Base-by-base conservation (phyloP, 768 basidiomycete species). In the Trametes gibbosa region DNA sequence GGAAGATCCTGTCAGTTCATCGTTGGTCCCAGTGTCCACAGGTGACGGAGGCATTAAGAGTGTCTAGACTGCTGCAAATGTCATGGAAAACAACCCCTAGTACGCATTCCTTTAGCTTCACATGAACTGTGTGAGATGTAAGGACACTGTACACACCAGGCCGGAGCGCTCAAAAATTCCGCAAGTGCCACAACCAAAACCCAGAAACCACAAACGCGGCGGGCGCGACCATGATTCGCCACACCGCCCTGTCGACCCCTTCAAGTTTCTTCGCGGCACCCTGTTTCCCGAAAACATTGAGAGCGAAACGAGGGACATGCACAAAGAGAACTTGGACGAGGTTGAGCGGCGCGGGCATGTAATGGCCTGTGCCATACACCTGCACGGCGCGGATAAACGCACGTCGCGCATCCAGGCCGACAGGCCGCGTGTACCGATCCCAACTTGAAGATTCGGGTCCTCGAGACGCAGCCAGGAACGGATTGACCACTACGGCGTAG, bases 331-430 rank as follows among this genome's bases (percentile, higher is more conserved):
- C 12, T 8, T 65, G 71, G 4, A 82, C 32, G 47, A 85, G 54
- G 68, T 81, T 84, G 67, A 84, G 75, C 0, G 83, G 84, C 5
- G 81, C 73, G 2, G 81, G 82, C 61, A 82, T 85, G 47, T 65
- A 67, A 55, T 78, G 76, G 2, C 75, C 72, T 6, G 59, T 58
- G 1, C 68, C 52, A 57, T 71, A 83, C 5, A 57, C 50, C 21
- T 67, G 50, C 24, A 79, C 75, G 19, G 76, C 69, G 23, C 66
- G 66, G 23, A 73, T 66, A 59, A 81, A 80, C 1, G 68, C 55
- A 40, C 70, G 70, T 27, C 83, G 80, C 21, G 84, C 81, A 23
- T 70, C 65, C 5, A 74, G 58, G 8, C 84, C 83, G 14, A 81
- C 70, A 2, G 65, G 51, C 13, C 50, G 42, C 5, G 81, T 77